Evolutionary conservation across 495 filamentous ascomycete species (phyloP), one percentile per base, ranked within the genome.

Genomic region (Chlorociboria aeruginascens): DNA sequence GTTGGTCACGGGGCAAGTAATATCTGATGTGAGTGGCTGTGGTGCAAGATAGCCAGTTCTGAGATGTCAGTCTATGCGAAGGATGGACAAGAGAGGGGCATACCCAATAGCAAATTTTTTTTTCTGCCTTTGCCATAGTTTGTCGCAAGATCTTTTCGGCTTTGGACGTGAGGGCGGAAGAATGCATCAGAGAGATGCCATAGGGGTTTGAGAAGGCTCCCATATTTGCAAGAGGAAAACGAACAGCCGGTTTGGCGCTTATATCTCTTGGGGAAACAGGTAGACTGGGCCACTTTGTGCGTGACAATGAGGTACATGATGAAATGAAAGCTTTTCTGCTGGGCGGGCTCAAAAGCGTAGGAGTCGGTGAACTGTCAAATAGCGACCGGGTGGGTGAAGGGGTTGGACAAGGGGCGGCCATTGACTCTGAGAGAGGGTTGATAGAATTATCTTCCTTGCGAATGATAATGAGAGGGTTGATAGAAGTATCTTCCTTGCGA

Each of bases 391-490:
- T 40, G 11, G 55, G 55, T 20, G 51, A 57, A 8, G 43, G n/a
- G 25, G 47, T 37, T 1, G 40, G 14, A 28, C 45, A 49, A 11
- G 48, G 53, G n/a, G 60, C 55, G 32, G 58, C 55, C 20, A 25
- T 25, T 1, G 20, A 25, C 20, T 25, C 2, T 25, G 20, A 4
- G 20, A 25, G 20, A 25, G 20, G 20, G 20, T 25, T 3, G 59
- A 49, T 17, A 44, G 45, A 7, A 61, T 50, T 10, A 53, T 69
- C 65, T 33, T 75, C 72, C 34, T 68, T 64, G 41, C 68, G 61
- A 32, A 76, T 66, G 28, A 73, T 69, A 8, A 76, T 58, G 7
- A 76, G 58, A 10, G 69, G 73, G n/a, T n/a, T 3, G 59, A 49
- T 17, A 44, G 45, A 7, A 61, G 51, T 10, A 53, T 69, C 65